phyloP scores from a whole-genome alignment of 805 yeast genomes.

The Soucietia sequanensis region DNA sequence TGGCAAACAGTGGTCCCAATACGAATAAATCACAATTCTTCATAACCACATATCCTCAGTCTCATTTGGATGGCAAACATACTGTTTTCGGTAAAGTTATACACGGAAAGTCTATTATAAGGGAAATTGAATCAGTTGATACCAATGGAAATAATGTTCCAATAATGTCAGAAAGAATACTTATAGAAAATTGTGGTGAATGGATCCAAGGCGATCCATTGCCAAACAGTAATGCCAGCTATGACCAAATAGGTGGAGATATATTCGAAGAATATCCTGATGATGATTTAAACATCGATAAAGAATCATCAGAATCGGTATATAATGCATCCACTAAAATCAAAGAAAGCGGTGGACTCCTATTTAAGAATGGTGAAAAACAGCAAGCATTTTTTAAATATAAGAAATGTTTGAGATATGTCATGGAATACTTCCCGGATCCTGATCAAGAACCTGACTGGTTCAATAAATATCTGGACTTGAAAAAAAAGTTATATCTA shows the following conservation, averaged over 20 bases:
- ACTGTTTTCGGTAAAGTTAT: conserved; percentile 73
- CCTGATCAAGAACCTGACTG: conserved; percentile 56
- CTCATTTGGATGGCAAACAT: conserved; percentile 75
- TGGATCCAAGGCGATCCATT: conserved; percentile 55
- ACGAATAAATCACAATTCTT: conserved; percentile 69
- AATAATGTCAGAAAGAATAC: conserved; percentile 38
- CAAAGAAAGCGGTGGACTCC: conserved; percentile 63
- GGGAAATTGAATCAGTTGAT: conserved; percentile 56
- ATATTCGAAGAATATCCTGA: conserved; percentile 75
- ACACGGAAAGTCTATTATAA: conserved; percentile 65
- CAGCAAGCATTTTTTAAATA: conserved; percentile 61
- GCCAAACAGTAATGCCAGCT: conserved; percentile 65
- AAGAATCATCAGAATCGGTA: conserved; percentile 54
- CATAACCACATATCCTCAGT: conserved; percentile 64
- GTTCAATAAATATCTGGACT: conserved; percentile 46
- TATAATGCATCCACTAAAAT: conserved; percentile 52
- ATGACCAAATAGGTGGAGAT: conserved; percentile 64
- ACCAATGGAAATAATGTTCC: conserved; percentile 45
- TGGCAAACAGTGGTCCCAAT: conserved; percentile 57
- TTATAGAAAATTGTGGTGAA: conserved; percentile 57
- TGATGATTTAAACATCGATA: conserved; percentile 59
- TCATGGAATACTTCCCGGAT: conserved; percentile 73
- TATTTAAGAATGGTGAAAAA: conserved; percentile 53
- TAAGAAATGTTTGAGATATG: conserved; percentile 62
- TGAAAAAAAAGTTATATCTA: conserved; percentile 53